Percentiles rank a stretch among this genome's conserved stretches.
Evolutionary conservation across 116 monocot species (phyloP).

Genomic region (Dioscorea cayenensis): DNA sequence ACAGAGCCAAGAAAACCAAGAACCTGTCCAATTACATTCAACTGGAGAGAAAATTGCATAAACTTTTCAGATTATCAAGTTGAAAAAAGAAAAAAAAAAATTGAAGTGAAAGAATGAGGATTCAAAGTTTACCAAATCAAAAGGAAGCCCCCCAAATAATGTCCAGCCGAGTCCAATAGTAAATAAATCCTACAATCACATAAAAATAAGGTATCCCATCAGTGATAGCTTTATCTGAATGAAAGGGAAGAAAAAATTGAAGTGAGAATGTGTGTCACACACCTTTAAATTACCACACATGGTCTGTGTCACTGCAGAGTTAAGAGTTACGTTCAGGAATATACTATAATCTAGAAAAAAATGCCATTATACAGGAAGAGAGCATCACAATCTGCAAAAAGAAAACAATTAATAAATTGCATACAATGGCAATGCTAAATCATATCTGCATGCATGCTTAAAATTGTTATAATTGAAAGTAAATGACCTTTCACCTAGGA

Average conservation of each 20-base stretch:
- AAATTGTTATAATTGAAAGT: no score
- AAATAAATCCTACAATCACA: slow-evolving; percentile 50
- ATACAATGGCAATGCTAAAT: no score
- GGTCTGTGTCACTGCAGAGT: slow-evolving; percentile 90
- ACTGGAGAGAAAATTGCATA: slow-evolving; percentile 15
- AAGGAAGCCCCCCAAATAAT: slow-evolving; percentile 85
- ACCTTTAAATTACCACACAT: slow-evolving; percentile 97
- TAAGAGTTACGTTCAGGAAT: slow-evolving; percentile 80
- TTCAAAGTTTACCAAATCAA: slow-evolving; percentile 56
- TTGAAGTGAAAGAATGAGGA: neutral
- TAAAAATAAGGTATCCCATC: no score
- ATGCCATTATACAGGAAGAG: slow-evolving; percentile 79
- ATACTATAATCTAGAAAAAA: slow-evolving; percentile 89
- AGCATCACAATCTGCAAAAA: slow-evolving; percentile 72
- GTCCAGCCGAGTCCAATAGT: slow-evolving; percentile 83
- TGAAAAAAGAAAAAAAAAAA: neutral
- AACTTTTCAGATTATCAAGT: neutral
- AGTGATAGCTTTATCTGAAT: no score
- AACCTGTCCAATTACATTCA: slow-evolving; percentile 63
- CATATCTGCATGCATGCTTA: no score
- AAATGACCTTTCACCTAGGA: no score
- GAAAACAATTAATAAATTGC: neutral
- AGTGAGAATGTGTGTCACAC: neutral
- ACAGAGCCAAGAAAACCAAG: slow-evolving; percentile 82
- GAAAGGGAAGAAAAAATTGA: no score